These are phyloP conservation scores for Moesziomyces globuligerus DNA, from an alignment of 1,284 basidiomycete genomes.

Conservation along the genomic window DNA sequence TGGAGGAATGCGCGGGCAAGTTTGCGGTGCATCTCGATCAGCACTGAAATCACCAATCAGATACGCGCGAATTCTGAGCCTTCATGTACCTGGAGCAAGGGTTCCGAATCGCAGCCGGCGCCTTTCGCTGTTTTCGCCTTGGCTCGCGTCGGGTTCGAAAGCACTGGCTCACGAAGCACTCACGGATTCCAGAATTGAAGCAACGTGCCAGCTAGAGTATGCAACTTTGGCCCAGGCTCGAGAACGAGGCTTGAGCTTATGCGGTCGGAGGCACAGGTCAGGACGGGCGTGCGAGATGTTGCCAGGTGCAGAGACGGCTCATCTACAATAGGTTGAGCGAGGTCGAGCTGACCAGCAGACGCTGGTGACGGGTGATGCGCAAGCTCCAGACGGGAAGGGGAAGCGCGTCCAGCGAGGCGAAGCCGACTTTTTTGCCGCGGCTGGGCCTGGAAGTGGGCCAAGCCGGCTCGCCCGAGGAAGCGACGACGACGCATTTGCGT, in stretches of 20 bases:
- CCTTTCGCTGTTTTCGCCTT: slow-evolving; percentile 13
- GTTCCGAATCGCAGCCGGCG: not conserved
- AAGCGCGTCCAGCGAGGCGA: not conserved
- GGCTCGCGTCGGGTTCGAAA: not conserved
- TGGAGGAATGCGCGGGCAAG: slow-evolving; percentile 5
- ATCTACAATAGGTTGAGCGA: too few relatives aligned
- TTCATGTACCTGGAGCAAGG: slow-evolving; percentile 27
- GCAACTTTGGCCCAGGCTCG: too few relatives aligned
- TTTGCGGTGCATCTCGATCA: not conserved
- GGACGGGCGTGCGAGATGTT: too few relatives aligned
- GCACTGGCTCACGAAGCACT: not conserved
- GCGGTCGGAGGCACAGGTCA: not conserved
- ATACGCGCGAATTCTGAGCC: slow-evolving; percentile 12
- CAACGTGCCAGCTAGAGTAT: too few relatives aligned
- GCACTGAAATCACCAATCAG: slow-evolving; percentile 24
- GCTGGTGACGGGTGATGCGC: not conserved
- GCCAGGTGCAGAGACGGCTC: too few relatives aligned
- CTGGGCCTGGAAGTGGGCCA: not conserved
- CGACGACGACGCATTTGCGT: slow-evolving; percentile 1
- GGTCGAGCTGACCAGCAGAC: not conserved
- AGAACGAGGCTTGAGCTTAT: not conserved
- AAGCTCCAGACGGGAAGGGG: not conserved
- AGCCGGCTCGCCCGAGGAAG: not conserved
- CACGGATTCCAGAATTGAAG: not conserved
- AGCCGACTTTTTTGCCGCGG: slow-evolving; percentile 2